Base-by-base conservation (phyloP, 2,329 filamentous ascomycete genomes). In the Claviceps pazoutovae region DNA sequence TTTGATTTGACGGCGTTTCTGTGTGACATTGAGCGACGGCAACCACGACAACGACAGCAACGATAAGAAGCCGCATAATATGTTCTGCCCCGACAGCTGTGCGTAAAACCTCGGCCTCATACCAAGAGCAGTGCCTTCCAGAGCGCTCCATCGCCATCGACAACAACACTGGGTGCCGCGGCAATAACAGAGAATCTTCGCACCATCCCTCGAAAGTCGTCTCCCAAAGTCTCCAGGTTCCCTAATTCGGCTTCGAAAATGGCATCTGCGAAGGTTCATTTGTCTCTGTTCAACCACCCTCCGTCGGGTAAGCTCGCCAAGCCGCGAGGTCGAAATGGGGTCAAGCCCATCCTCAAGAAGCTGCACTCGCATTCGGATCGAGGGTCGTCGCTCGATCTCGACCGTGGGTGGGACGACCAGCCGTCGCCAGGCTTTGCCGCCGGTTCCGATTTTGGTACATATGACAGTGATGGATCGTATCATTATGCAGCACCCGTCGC, bases 281-380 rank as follows among this genome's bases (percentile, higher is more conserved):
- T 57, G 49, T 45, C 41, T 46, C 45, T 42, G 19, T 51, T 54
- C 16, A 49, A 53, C 52, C 54, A 43, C n/a, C n/a, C 52, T 19
- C n/a, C 52, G 36, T 36, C 59, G 51, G 57, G 57, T 48, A 65
- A 64, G 53, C 59, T 65, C 56, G 63, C 69, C 60, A 79, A 79
- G 62, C 60, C 70, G 49, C 69, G 70, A 58, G 65, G 66, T 50
- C 74, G 73, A 58, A 68, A 68, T 53, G 69, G 70, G 54, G 75
- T 80, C 56, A 82, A 81, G 65, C 80, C 80, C 9, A 82, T 83
- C 45, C 66, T 83, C 50, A 81, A 80, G 64, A 82, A 81, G 62
- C 62, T 76, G 54, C 66, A 68, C 50, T 62, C 64, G 11, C 57
- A 57, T 48, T 80, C 76, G 57, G 78, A 80, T 57, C 81, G 80